Base-by-base conservation (phyloP, 2,329 filamentous ascomycete genomes). In the Colletotrichum sp. region DNA sequence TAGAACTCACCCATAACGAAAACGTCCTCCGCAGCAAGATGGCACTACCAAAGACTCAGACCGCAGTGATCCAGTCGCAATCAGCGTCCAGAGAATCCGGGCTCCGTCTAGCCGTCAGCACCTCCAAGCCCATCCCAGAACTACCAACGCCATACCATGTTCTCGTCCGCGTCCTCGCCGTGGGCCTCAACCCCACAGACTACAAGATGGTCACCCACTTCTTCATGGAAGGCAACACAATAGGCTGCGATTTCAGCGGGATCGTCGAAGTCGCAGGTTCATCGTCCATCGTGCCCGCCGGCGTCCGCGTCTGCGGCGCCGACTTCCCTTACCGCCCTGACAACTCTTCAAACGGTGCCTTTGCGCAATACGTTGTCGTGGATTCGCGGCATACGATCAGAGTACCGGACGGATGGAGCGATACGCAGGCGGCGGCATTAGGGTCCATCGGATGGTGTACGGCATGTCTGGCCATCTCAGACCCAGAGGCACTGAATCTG, bases 141-240 rank as follows among this genome's bases (percentile, higher is more conserved):
- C 44, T 52, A 21, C 44, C 44, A 12, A 52, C 44, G 44, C n/a
- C 16, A 24, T 34, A 68, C 36, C 59, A 79, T 49, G 72, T 78
- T 16, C 64, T 79, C 10, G 67, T 79, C 12, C 78, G 77, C 5
- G 78, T 80, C 6, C 28, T 76, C 4, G 80, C 81, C 8, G 81
- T 82, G 12, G 81, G 74, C 1, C 72, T 82, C 3, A 83, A 83
- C 60, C 82, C 79, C 3, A 79, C 60, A 16, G 81, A 83, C 69
- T 72, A 79, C 77, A 83, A 83, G 64, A 82, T 81, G 78, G 39
- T 77, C 3, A 75, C 49, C 2, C 44, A 80, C 36, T 79, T 79
- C 60, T 67, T 67, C 13, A 55, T 44, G 18, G 62, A 68, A 7
- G 78, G 77, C n/a, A 69, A 64, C 18, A 59, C 36, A 5, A 28